Base-by-base conservation (phyloP, 805 yeast species). In the Saturnispora hagleri region DNA sequence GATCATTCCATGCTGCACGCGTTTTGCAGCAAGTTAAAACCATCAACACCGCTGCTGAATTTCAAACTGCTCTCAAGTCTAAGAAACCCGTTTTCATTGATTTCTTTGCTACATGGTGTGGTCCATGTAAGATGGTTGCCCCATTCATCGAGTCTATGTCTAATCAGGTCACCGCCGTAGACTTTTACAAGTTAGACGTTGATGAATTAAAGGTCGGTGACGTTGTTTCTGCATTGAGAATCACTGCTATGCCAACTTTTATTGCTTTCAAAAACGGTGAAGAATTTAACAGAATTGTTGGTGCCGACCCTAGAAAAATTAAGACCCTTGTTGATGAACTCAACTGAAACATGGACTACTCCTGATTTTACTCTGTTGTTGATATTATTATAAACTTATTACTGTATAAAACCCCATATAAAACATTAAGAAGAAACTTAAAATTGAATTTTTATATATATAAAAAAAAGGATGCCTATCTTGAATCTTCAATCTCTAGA, bases 171-270 rank as follows among this genome's bases (percentile, higher is more conserved):
- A 63, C 67, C 8, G 74, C 73, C 52, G 86, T 81, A 1, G 74
- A 73, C 50, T 86, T 85, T 59, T 79, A 76, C 58, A 81, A 85
- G 61, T 81, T 84, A 34, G 89, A 86, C 58, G 89, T 85, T 46
- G 93, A 85, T 63, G 71, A 73, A 40, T 75, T 76, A 28, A 70
- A 68, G 17, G 44, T 50, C 1, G 24, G 48, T 9, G 87, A 81
- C 41, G 68, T 84, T 49, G 87, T 89, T 9, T 68, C 63, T 51
- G 81, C 77, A 53, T 79, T 79, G 61, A 82, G 79, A 10, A 72
- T 85, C 48, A 70, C 79, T 24, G 89, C 91, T 36, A 83, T 85
- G 89, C 93, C 93, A 45, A 86, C 91, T 2, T 81, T 83, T 54
- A 60, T 83, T 22, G 67, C 82, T 33, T 78, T 79, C 66, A 79